Percentiles rank a stretch among this genome's conserved stretches.
phyloP scores from a whole-genome alignment of 225 moss, liverwort and hornwort genomes.

The Ulota crispa region DNA sequence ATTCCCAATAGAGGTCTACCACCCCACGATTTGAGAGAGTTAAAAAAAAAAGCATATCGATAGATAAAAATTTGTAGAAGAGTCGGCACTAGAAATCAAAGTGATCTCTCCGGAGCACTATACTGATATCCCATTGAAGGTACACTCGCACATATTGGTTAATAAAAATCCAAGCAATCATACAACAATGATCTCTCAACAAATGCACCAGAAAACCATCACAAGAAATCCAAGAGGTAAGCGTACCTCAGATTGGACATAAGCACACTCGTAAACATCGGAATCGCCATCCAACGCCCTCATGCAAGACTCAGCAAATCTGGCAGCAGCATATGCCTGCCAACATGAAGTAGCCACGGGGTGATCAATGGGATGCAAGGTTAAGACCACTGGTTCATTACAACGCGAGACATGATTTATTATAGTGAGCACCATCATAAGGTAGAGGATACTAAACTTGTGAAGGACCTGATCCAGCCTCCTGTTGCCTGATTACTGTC shows the following conservation, averaged over 20 bases:
- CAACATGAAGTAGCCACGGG: background rate
- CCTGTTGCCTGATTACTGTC: background rate
- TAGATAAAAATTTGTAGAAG: background rate
- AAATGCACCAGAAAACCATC: background rate
- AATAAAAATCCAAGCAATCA: background rate
- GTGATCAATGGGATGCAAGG: background rate
- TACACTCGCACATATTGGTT: background rate
- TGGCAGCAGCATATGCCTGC: slow-evolving; percentile 98
- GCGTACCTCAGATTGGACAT: slow-evolving; percentile 81
- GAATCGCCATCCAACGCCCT: slow-evolving; percentile 84
- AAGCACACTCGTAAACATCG: slow-evolving; percentile 87
- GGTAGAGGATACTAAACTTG: background rate
- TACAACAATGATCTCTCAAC: background rate
- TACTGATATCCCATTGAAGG: background rate
- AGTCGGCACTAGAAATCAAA: background rate
- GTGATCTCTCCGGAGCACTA: background rate
- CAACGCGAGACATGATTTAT: background rate
- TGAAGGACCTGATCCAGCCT: background rate
- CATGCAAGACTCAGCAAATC: slow-evolving; percentile 90
- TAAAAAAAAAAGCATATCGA: background rate
- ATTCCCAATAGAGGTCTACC: background rate
- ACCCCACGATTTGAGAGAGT: background rate
- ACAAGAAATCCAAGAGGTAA: background rate
- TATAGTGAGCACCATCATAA: background rate
- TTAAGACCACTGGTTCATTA: background rate